Base-by-base conservation (phyloP, 2,329 filamentous ascomycete species). In the Ascochyta koolunga region DNA sequence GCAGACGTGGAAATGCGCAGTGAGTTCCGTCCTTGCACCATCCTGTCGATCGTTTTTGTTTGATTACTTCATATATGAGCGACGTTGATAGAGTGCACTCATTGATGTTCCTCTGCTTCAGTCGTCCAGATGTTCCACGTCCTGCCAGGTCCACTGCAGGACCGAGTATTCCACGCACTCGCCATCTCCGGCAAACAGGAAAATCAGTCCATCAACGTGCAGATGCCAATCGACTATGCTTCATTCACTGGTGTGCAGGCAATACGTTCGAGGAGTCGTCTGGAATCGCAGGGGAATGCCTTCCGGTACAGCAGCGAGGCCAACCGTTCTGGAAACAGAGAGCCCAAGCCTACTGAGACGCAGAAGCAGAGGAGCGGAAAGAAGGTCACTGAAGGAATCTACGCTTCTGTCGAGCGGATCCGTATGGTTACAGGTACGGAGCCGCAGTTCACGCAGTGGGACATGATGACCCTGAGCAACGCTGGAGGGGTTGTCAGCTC, bases 401-500 rank as follows among this genome's bases (percentile, higher is more conserved):
- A 91, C 64, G 83, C 80, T 24, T 87, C 85, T 59, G 78, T 91
- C 1, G 89, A 92, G 46, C 58, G 62, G 31, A 40, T 67, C 10
- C 53, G 45, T 27, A 22, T 44, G 1, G n/a, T 45, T 7, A 45
- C 43, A 24, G 44, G 40, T 31, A 44, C 48, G 33, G 39, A 58
- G 31, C 25, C 43, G 9, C 40, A 48, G 41, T 25, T 24, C 24
- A 65, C 65, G 43, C 86, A 89, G 72, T 95, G 90, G 90, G 78
- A 88, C 53, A 93, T 93, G 88, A 88, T 85, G 8, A 93, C 89
- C 9, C 83, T 86, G 10, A 89, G 86, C 54, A 84, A 93, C 70
- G 89, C 89, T 0, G 80, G 81, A 48, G 90, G 90, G 0, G 41
- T 64, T 7, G 58, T 64, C 9, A 48, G 54, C 16, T 72, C 81